Percentiles rank a stretch among this genome's conserved stretches.
These are phyloP conservation scores for Stephania yunnanensis DNA, from an alignment of 164 flowering plant genomes.

Conservation along the genomic window DNA sequence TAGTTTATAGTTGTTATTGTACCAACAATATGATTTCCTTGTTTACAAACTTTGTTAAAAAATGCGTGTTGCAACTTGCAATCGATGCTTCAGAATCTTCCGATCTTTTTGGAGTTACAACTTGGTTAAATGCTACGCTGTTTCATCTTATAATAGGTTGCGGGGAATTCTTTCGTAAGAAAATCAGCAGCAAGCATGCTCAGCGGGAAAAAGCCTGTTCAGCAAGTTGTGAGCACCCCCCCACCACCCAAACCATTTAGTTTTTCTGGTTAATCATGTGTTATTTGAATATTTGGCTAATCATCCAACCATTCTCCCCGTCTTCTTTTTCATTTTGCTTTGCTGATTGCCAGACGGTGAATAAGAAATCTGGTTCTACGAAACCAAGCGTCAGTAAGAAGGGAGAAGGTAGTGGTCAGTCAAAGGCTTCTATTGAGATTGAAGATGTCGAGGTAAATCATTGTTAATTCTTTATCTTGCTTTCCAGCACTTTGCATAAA, in stretches of 20 bases:
- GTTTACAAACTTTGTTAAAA: not conserved
- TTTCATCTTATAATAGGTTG: constrained; percentile 33
- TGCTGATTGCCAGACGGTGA: constrained; percentile 36
- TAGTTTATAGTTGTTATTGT: not conserved
- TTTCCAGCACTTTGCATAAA: not conserved
- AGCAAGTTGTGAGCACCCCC: constrained; percentile 50
- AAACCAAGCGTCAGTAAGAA: constrained; percentile 59
- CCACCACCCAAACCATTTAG: not conserved
- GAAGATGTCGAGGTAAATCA: constrained; percentile 84
- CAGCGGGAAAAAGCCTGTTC: constrained; percentile 77
- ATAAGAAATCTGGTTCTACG: constrained; percentile 51
- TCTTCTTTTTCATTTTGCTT: constrained; percentile 10
- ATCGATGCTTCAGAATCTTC: not conserved
- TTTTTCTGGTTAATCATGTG: not conserved
- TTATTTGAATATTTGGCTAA: not conserved
- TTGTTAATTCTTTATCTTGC: not conserved
- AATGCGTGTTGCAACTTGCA: not conserved
- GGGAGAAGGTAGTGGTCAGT: constrained; percentile 50
- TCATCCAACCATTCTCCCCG: not conserved
- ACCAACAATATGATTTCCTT: not conserved
- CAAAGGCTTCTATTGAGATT: constrained; percentile 46
- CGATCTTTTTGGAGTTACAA: not conserved
- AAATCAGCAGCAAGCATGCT: constrained; percentile 98
- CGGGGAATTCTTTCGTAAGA: constrained; percentile 53
- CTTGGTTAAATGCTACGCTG: not conserved